phyloP scores from a whole-genome alignment of 139 green algal genomes.

The Mesostigma viride region DNA sequence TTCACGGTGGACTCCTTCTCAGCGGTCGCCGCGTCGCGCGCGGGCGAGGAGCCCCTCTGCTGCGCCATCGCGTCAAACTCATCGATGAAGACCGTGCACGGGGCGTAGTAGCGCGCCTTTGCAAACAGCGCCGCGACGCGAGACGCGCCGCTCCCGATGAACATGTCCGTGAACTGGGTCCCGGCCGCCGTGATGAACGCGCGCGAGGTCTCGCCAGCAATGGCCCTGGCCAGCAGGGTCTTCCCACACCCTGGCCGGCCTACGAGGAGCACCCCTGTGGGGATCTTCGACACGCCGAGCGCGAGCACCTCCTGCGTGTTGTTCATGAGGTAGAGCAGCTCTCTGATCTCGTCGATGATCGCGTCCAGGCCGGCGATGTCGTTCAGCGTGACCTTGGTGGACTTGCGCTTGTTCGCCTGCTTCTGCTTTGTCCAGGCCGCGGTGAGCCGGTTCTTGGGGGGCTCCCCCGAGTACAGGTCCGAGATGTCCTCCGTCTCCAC shows the following conservation, averaged over 20 bases:
- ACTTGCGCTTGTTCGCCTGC: too few relatives aligned
- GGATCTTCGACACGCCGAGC: constrained; percentile 44
- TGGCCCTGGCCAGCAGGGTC: constrained; percentile 72
- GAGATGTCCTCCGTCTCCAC: neutral
- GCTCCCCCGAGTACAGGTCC: neutral
- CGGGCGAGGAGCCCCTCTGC: constrained; percentile 44
- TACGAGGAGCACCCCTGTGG: constrained; percentile 78
- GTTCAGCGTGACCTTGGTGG: constrained; percentile 6
- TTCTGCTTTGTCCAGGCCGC: too few relatives aligned
- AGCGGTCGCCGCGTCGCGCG: constrained; percentile 51
- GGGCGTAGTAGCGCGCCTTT: constrained; percentile 67
- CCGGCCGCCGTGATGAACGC: constrained; percentile 73
- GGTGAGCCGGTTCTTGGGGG: constrained; percentile 2
- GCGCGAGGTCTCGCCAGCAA: constrained; percentile 65
- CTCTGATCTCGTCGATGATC: constrained; percentile 12
- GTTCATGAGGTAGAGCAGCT: constrained; percentile 17
- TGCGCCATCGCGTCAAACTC: constrained; percentile 80
- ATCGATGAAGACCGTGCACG: constrained; percentile 93
- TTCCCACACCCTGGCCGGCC: constrained; percentile 77
- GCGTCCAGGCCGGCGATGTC: constrained; percentile 16
- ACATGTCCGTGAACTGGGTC: constrained; percentile 94
- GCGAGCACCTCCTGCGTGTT: constrained; percentile 11
- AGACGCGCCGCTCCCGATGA: constrained; percentile 75
- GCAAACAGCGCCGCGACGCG: constrained; percentile 85
- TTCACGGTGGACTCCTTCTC: constrained; percentile 97